Conservation (phyloP, 805 yeast species). For the Lipomyces anomalus region DNA sequence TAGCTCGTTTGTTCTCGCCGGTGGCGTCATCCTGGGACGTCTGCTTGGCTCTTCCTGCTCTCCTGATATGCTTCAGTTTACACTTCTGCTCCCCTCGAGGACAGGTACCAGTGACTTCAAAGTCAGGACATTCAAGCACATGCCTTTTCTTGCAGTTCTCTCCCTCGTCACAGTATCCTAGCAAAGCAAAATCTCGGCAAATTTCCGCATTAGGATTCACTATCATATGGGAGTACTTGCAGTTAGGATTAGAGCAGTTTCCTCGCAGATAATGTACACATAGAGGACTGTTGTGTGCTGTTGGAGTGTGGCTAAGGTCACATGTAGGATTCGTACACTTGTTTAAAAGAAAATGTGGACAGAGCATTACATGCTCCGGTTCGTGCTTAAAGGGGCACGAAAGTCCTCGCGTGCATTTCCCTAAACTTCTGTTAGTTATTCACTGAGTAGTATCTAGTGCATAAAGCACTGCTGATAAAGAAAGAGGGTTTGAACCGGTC, state of each 20-base stretch:
- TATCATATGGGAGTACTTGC: slow-evolving; percentile 48
- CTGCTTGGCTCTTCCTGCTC: slow-evolving; percentile 30
- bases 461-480: slow-evolving; percentile 1
- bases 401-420: slow-evolving; percentile 48
- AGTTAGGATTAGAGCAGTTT: slow-evolving; percentile 44
- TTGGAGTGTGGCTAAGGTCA: slow-evolving; percentile 49
- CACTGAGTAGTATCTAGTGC: slow-evolving; percentile 2
- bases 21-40: slow-evolving; percentile 14
- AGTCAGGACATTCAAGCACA: slow-evolving; percentile 63
- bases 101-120: slow-evolving; percentile 56
- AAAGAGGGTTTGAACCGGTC: slow-evolving; percentile 26
- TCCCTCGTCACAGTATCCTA: slow-evolving; percentile 66
- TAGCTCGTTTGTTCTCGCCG: slow-evolving; percentile 29
- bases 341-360: slow-evolving; percentile 45
- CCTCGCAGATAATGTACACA: slow-evolving; percentile 50
- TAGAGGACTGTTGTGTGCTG: slow-evolving; percentile 54
- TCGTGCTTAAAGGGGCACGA: slow-evolving; percentile 53
- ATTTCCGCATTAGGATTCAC: slow-evolving; percentile 41
- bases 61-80: slow-evolving; percentile 44
- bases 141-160: slow-evolving; percentile 52
- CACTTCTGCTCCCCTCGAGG: slow-evolving; percentile 46
- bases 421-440: slow-evolving; percentile 33
- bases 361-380: slow-evolving; percentile 46
- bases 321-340: slow-evolving; percentile 47
- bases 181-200: slow-evolving; percentile 63